A percentile compares a stretch with the other conserved stretches of the same genome.
phyloP scores from a whole-genome alignment of 768 basidiomycete species.

The Rubroboletus pulcherrimus region DNA sequence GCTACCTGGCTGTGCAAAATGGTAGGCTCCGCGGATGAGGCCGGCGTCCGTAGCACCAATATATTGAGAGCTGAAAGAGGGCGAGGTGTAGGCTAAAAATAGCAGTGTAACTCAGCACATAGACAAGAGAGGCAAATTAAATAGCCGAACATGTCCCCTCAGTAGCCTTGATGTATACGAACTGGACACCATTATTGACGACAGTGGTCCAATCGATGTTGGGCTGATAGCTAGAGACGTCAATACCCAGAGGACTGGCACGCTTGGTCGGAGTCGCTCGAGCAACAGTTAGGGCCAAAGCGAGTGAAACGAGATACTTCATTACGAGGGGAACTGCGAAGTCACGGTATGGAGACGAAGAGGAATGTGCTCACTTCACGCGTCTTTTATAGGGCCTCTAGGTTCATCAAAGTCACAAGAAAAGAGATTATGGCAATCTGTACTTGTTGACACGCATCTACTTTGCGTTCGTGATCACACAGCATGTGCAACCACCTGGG shows the following conservation, averaged over 20 bases:
- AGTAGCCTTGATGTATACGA: conserved; percentile 66
- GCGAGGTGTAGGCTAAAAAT: conserved; percentile 20
- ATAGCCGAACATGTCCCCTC: conserved; percentile 49
- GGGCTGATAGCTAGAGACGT: conserved; percentile 51
- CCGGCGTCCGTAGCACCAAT: conserved; percentile 51
- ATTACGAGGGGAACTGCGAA: conserved; percentile 3
- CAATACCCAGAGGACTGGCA: conserved; percentile 46
- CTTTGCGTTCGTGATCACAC: conserved; percentile 5
- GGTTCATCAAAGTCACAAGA: not conserved
- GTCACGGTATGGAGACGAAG: not conserved
- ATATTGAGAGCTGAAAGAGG: conserved; percentile 47
- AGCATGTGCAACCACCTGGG: conserved; percentile 11
- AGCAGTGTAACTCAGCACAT: not conserved
- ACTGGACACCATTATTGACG: conserved; percentile 47
- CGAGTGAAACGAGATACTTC: conserved; percentile 19
- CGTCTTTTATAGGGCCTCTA: conserved; percentile 11
- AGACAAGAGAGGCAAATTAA: not conserved
- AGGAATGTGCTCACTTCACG: not conserved
- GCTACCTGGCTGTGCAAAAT: conserved; percentile 54
- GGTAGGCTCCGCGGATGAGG: conserved; percentile 58
- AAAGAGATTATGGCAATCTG: not conserved
- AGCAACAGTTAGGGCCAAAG: conserved; percentile 13
- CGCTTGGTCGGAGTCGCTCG: conserved; percentile 25
- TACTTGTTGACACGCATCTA: not conserved
- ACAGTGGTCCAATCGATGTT: conserved; percentile 51